Conservation (phyloP, 2,329 filamentous ascomycete species). For the Fonsecaea monophora region DNA sequence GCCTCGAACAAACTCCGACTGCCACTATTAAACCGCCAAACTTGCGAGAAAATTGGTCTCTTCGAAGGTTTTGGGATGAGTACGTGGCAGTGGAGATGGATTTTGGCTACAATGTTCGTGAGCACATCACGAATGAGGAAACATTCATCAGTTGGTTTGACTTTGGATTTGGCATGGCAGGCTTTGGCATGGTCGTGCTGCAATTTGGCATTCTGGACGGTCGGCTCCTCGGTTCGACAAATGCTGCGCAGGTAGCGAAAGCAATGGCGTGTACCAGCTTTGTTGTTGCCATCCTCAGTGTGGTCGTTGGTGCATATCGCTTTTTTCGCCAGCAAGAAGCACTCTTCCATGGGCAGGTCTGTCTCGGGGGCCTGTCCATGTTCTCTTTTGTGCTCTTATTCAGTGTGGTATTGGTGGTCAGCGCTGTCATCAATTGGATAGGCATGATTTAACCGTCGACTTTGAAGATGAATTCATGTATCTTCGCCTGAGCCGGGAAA, state of each 20-base stretch:
- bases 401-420: background rate
- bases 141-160: constrained; percentile 32
- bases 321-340: constrained; percentile 64
- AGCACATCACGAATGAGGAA: constrained; percentile 30
- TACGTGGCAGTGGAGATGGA: constrained; percentile 17
- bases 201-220: constrained; percentile 20
- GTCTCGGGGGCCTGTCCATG: background rate
- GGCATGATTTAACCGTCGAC: background rate
- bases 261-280: constrained; percentile 53
- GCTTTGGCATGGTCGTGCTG: constrained; percentile 28
- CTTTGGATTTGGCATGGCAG: constrained; percentile 22
- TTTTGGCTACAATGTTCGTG: constrained; percentile 1
- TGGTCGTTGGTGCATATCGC: constrained; percentile 58
- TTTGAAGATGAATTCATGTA: background rate
- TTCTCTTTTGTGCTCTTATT: background rate
- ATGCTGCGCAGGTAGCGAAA: constrained; percentile 15
- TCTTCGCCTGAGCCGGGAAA: background rate
- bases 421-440: background rate
- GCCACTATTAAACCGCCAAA: background rate
- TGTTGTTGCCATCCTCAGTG: constrained; percentile 52
- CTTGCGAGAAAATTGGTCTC: background rate
- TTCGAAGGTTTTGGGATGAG: constrained; percentile 10
- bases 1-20: background rate
- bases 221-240: constrained; percentile 13
- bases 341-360: constrained; percentile 47